Conservation (phyloP, 371 early-diverging fungal genomes). For the Actinomucor elegans region DNA sequence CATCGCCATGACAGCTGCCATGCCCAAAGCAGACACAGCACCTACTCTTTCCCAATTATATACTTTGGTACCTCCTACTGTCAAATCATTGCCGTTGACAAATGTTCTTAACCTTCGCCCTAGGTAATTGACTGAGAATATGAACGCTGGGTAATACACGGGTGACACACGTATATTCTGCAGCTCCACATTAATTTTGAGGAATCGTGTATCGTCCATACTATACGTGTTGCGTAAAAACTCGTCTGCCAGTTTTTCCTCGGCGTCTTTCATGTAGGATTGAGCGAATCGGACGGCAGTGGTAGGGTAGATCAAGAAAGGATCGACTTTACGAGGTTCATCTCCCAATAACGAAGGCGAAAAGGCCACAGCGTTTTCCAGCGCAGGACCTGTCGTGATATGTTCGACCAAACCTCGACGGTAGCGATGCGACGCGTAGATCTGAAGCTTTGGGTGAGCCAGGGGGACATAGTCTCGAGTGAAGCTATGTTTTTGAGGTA, state of each 20-base stretch:
- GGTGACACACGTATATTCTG: constrained; percentile 49
- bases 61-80: constrained; percentile 52
- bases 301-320: constrained; percentile 52
- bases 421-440: constrained; percentile 62
- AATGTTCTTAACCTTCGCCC: constrained; percentile 57
- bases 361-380: constrained; percentile 44
- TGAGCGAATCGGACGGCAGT: constrained; percentile 55
- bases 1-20: constrained; percentile 37
- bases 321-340: constrained; percentile 44
- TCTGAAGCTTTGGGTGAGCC: constrained; percentile 49
- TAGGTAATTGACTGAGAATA: constrained; percentile 53
- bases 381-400: constrained; percentile 50
- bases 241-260: constrained; percentile 46
- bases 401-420: constrained; percentile 56
- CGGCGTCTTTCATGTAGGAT: constrained; percentile 46
- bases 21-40: constrained; percentile 46
- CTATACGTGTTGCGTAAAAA: constrained; percentile 47
- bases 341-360: constrained; percentile 42
- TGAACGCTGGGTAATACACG: constrained; percentile 58
- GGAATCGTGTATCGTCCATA: constrained; percentile 53
- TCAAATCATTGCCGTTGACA: constrained; percentile 54
- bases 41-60: constrained; percentile 60
- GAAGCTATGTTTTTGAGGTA: constrained; percentile 45
- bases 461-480: constrained; percentile 44
- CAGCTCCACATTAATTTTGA: constrained; percentile 50